phyloP scores from a whole-genome alignment of 2,329 filamentous ascomycete genomes.

The Epichloe aotearoae region DNA sequence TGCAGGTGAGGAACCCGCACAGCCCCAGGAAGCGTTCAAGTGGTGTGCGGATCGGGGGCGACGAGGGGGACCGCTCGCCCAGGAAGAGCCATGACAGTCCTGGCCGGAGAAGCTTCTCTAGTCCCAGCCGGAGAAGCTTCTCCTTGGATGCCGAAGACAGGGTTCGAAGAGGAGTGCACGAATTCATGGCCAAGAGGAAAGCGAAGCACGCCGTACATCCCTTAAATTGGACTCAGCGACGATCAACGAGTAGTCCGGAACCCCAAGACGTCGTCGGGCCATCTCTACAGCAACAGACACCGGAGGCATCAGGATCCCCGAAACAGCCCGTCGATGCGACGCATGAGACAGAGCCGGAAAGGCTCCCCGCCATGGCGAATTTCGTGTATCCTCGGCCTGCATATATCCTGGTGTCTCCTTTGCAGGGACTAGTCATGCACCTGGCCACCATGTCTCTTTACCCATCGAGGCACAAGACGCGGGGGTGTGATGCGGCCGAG shows the following conservation, averaged over 20 bases:
- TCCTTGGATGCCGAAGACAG: constrained; percentile 34
- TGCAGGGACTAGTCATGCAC: constrained; percentile 45
- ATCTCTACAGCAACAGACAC: not conserved
- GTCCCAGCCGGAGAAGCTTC: constrained; percentile 18
- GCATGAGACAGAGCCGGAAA: constrained; percentile 8
- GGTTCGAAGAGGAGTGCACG: constrained; percentile 33
- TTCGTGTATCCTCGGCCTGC: constrained; percentile 28
- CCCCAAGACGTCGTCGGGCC: no score
- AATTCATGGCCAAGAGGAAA: constrained; percentile 30
- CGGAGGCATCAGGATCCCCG: not conserved
- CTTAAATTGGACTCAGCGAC: not conserved
- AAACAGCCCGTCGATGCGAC: not conserved
- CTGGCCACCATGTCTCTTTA: constrained; percentile 49
- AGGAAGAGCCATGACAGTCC: constrained; percentile 26
- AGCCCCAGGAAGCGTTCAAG: constrained; percentile 14
- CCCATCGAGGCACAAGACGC: constrained; percentile 17
- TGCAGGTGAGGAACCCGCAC: constrained; percentile 13
- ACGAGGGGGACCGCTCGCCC: constrained; percentile 25
- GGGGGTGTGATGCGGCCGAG: constrained; percentile 26
- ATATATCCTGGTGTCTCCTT: constrained; percentile 56
- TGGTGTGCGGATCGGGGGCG: constrained; percentile 36
- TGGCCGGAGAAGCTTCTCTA: constrained; percentile 22
- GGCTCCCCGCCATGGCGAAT: constrained; percentile 19
- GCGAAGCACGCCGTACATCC: constrained; percentile 7
- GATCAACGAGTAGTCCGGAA: not conserved